Conservation (phyloP, 805 yeast genomes). For the Millerago galiae region DNA sequence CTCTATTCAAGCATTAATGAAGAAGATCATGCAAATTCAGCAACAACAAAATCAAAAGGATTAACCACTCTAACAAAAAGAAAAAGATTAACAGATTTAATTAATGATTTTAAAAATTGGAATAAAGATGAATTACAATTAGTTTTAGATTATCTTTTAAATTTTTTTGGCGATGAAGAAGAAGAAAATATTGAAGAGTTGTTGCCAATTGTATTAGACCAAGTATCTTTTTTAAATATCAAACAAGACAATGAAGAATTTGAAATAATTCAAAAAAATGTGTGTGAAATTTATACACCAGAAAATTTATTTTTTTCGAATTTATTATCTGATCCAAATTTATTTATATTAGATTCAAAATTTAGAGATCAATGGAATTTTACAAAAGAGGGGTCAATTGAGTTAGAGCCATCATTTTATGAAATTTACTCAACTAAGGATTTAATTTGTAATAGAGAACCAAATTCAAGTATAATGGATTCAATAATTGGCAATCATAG, state of each 20-base stretch:
- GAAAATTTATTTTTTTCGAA: slow-evolving; percentile 7
- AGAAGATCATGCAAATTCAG: too few relatives aligned
- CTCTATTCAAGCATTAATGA: neutral
- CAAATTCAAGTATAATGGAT: slow-evolving; percentile 8
- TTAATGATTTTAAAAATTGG: slow-evolving; percentile 7
- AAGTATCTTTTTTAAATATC: neutral
- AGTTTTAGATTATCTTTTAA: neutral
- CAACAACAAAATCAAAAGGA: neutral
- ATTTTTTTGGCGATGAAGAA: neutral
- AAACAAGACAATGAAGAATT: neutral
- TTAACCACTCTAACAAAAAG: slow-evolving; percentile 1
- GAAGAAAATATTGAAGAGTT: neutral
- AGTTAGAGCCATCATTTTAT: slow-evolving; percentile 11
- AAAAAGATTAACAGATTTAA: neutral
- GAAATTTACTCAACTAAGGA: slow-evolving; percentile 2
- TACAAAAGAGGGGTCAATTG: slow-evolving; percentile 6
- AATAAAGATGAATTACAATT: slow-evolving; percentile 2
- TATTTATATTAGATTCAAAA: slow-evolving; percentile 15
- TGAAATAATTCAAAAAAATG: neutral
- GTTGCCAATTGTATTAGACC: neutral
- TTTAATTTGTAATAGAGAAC: slow-evolving; percentile 10
- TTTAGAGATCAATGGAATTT: slow-evolving; percentile 10
- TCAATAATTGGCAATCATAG: slow-evolving; percentile 12
- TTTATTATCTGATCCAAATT: slow-evolving; percentile 1
- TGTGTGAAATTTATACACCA: slow-evolving; percentile 5